Percentiles rank a stretch among this genome's conserved stretches.
Conservation (phyloP, 2,329 filamentous ascomycete genomes). For the Lachnellula cervina region DNA sequence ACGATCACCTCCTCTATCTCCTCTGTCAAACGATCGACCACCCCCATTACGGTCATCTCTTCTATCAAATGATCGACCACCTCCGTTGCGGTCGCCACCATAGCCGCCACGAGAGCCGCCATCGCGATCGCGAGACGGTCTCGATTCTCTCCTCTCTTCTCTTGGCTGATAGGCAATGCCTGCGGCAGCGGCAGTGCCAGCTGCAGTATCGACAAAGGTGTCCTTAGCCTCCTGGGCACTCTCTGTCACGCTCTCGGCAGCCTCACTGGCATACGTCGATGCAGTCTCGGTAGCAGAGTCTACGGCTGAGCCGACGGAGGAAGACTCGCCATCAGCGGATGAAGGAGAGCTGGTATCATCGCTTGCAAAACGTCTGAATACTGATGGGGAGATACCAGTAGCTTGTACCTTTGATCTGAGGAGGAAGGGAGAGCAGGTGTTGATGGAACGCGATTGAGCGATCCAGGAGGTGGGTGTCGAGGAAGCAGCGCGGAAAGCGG, state of each 20-base stretch:
- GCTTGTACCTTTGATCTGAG: slow-evolving; percentile 31
- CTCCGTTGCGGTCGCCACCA: not conserved
- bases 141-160: slow-evolving; percentile 1
- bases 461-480: slow-evolving; percentile 18
- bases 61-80: not conserved
- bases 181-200: slow-evolving; percentile 13
- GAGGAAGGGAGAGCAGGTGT: slow-evolving; percentile 39
- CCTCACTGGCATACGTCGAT: slow-evolving; percentile 11
- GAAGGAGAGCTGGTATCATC: slow-evolving; percentile 35
- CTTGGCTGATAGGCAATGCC: not conserved
- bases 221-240: slow-evolving; percentile 6
- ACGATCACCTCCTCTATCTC: not conserved
- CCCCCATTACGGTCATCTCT: not conserved
- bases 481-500: slow-evolving; percentile 51
- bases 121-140: not conserved
- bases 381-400: slow-evolving; percentile 28
- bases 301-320: slow-evolving; percentile 19
- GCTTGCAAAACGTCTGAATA: slow-evolving; percentile 45
- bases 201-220: not conserved
- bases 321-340: slow-evolving; percentile 17
- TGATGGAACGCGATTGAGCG: slow-evolving; percentile 19
- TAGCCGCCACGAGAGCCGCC: not conserved
- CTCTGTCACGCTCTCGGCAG: slow-evolving; percentile 9
- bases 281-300: slow-evolving; percentile 18
- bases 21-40: not conserved